Percentiles rank a stretch among this genome's conserved stretches.
These are phyloP conservation scores for Gilbertella persicaria DNA, from an alignment of 371 early-diverging fungal species.

Conservation along the genomic window DNA sequence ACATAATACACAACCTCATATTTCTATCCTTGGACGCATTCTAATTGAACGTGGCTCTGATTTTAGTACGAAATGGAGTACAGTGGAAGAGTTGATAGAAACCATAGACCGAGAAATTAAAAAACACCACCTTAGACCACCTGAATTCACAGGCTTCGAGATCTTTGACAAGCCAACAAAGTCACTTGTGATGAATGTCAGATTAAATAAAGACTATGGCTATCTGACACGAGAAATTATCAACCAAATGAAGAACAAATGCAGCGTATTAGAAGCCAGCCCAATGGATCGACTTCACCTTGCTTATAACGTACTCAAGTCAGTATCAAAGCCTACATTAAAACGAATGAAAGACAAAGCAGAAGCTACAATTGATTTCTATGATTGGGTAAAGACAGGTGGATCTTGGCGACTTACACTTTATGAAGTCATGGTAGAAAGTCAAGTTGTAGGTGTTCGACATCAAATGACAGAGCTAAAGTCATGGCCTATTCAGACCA, in stretches of 20 bases:
- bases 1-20: slow-evolving; percentile 29
- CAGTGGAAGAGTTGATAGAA: slow-evolving; percentile 20
- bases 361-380: slow-evolving; percentile 26
- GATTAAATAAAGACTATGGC: slow-evolving; percentile 14
- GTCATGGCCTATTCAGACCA: slow-evolving; percentile 25
- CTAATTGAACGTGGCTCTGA: slow-evolving; percentile 28
- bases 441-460: slow-evolving; percentile 30
- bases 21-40: slow-evolving; percentile 22
- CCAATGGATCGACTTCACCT: slow-evolving; percentile 31
- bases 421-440: slow-evolving; percentile 38
- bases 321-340: slow-evolving; percentile 20
- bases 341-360: slow-evolving; percentile 28
- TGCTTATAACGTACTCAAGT: slow-evolving; percentile 31
- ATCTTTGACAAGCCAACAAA: slow-evolving; percentile 27
- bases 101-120: slow-evolving; percentile 20
- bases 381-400: slow-evolving; percentile 33
- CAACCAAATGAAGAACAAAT: slow-evolving; percentile 14
- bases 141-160: slow-evolving; percentile 30
- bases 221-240: slow-evolving; percentile 19
- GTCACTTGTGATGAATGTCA: slow-evolving; percentile 27
- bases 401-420: slow-evolving; percentile 30
- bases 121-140: slow-evolving; percentile 10
- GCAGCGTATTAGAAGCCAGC: slow-evolving; percentile 17
- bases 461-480: slow-evolving; percentile 28
- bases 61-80: slow-evolving; percentile 28